Evolutionary conservation across 768 basidiomycete species (phyloP), one percentile per base, ranked within the genome.

Genomic region (Megacollybia marginata): DNA sequence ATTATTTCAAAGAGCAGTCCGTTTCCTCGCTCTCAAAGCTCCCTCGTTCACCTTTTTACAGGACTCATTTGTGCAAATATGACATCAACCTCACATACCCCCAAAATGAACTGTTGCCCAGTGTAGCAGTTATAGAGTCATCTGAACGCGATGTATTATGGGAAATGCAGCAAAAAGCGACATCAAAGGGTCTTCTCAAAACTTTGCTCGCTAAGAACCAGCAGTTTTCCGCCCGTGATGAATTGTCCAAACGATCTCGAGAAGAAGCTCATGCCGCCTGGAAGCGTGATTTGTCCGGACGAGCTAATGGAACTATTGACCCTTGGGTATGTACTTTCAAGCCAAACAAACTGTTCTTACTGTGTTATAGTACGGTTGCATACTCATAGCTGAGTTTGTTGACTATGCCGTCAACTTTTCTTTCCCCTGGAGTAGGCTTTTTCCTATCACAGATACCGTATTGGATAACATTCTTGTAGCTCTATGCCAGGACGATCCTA

Each of bases 81-180:
- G 70, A 88, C 57, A 60, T 88, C 28, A 82, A 79, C 59, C 66
- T 89, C 13, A 77, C 82, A 15, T 88, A 88, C 54, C 86, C 86
- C 1, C 82, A 86, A 59, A 67, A 68, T 15, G 73, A 70, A 28
- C 61, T 65, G 38, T 73, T 86, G 44, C 78, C 81, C 0, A 60
- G 23, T 28, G 23, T 28, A 28, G 23, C 23, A 28, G 4, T 28
- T 28, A 28, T 28, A 28, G 23, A 28, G 23, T 28, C 23, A 28
- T 28, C 23, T 6, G 4, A 28, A 28, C 23, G 23, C 23, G 23
- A 28, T 28, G 23, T 28, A 6, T 28, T 28, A 28, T 28, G 23
- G 23, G 23, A 28, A 28, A 28, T 28, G 23, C 23, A 28, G 6
- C 23, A 28, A 28, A 28, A 28, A 28, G 23, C 23, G 23, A 28